Evolutionary conservation across 2,329 filamentous ascomycete species (phyloP).

Genomic region (Metarhizium album): DNA sequence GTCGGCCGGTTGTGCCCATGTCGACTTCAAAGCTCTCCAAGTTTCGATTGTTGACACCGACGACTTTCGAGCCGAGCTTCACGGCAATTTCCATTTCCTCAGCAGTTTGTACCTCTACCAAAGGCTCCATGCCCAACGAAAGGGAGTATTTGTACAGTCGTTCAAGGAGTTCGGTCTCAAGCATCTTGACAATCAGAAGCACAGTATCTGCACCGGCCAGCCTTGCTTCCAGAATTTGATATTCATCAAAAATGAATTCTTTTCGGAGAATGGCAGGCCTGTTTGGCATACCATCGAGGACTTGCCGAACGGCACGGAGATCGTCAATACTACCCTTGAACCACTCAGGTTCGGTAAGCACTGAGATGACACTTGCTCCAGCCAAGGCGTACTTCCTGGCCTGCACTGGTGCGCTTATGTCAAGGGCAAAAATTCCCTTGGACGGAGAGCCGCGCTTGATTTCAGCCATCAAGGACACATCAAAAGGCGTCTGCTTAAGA

Average conservation of each 20-base stretch:
- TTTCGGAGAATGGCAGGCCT: conserved; percentile 87
- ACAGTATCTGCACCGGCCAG: conserved; percentile 91
- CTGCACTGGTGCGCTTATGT: conserved; percentile 80
- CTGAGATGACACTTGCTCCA: conserved; percentile 92
- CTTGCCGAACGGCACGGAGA: conserved; percentile 74
- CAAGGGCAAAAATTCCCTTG: conserved; percentile 84
- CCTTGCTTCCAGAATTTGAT: conserved; percentile 91
- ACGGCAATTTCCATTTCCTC: conserved; percentile 89
- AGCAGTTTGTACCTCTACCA: conserved; percentile 91
- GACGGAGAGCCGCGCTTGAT: conserved; percentile 95
- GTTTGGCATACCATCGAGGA: conserved; percentile 83
- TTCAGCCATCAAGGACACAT: conserved; percentile 92
- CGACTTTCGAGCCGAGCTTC: conserved; percentile 75
- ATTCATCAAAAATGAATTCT: conserved; percentile 96
- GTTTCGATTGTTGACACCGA: conserved; percentile 97
- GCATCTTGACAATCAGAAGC: conserved; percentile 96
- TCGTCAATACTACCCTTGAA: conserved; percentile 98
- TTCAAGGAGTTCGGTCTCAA: conserved; percentile 62
- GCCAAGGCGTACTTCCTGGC: conserved; percentile 86
- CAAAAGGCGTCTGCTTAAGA: conserved; percentile 69
- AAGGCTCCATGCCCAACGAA: conserved; percentile 88
- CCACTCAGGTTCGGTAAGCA: conserved; percentile 98
- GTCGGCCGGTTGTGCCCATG: conserved; percentile 76
- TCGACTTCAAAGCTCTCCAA: conserved; percentile 96
- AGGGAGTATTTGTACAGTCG: conserved; percentile 80